These are phyloP conservation scores for Epithele typhae DNA, from an alignment of 768 basidiomycete genomes.

Conservation along the genomic window DNA sequence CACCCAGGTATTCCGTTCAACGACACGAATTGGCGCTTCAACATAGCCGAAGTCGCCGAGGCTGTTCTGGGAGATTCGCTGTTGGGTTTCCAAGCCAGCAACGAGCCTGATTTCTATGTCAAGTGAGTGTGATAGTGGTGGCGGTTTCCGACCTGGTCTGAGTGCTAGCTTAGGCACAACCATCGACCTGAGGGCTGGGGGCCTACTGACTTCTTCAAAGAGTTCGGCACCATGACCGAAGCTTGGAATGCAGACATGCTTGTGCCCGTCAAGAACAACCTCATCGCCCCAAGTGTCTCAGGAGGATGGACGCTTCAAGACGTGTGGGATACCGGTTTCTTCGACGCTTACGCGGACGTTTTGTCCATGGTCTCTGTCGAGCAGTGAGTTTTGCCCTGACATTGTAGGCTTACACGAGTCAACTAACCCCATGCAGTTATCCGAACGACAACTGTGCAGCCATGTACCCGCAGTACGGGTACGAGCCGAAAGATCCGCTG, in stretches of 20 bases:
- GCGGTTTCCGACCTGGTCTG: too few species aligned
- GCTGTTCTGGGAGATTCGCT: slow-evolving; percentile 58
- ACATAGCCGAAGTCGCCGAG: slow-evolving; percentile 55
- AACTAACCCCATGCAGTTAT: slow-evolving; percentile 34
- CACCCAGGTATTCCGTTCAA: slow-evolving; percentile 56
- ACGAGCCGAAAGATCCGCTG: slow-evolving; percentile 37
- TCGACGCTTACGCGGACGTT: slow-evolving; percentile 34
- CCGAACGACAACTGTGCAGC: slow-evolving; percentile 59
- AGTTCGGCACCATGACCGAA: slow-evolving; percentile 44
- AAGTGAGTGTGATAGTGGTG: too few species aligned
- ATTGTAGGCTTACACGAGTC: not conserved
- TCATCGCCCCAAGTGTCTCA: slow-evolving; percentile 59
- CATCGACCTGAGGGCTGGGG: slow-evolving; percentile 30
- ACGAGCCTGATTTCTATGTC: slow-evolving; percentile 75
- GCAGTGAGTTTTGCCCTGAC: slow-evolving; percentile 31
- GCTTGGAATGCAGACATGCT: slow-evolving; percentile 37
- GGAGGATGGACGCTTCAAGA: slow-evolving; percentile 48
- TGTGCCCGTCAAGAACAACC: slow-evolving; percentile 38
- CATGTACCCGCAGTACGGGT: slow-evolving; percentile 32
- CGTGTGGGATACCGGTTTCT: slow-evolving; percentile 49
- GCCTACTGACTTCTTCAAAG: slow-evolving; percentile 39
- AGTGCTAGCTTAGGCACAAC: slow-evolving; percentile 23
- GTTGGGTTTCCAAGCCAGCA: slow-evolving; percentile 64
- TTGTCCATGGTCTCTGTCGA: slow-evolving; percentile 49
- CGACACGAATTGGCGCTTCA: slow-evolving; percentile 49